These are phyloP conservation scores for Murraya paniculata DNA, from an alignment of 345 rosid genomes.

Conservation along the genomic window DNA sequence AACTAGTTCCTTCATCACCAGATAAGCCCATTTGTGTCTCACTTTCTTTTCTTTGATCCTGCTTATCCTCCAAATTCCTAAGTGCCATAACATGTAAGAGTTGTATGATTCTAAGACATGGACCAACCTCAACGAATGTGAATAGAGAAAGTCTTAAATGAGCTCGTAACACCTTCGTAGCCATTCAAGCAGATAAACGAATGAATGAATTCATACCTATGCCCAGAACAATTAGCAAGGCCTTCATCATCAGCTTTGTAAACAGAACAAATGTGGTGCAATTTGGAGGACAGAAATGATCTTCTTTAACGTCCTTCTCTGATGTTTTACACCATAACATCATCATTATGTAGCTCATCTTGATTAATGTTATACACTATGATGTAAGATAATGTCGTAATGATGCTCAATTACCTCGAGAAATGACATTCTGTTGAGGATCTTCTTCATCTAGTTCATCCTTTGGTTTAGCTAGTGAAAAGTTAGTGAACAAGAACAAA, in stretches of 20 bases:
- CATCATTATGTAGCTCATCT: neutral
- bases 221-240: neutral
- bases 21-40: slow-evolving; percentile 11
- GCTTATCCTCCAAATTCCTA: slow-evolving; percentile 8
- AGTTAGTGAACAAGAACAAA: neutral
- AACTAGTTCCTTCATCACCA: slow-evolving; percentile 12
- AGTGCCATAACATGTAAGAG: neutral
- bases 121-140: too few species aligned
- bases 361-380: neutral
- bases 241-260: neutral
- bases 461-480: neutral
- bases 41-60: slow-evolving; percentile 2
- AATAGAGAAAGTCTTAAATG: too few species aligned
- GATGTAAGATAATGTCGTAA: too few species aligned
- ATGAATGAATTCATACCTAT: neutral
- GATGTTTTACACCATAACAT: neutral
- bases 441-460: neutral
- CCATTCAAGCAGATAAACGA: neutral
- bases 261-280: neutral
- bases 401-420: neutral
- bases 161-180: too few species aligned
- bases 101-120: too few species aligned
- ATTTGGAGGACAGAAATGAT: neutral
- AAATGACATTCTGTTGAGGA: neutral
- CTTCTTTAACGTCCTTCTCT: neutral